Evolutionary conservation across 129 eudicot genomes (phyloP), one percentile per base, ranked within the genome.

Genomic region (Ambrosia artemisiifolia): DNA sequence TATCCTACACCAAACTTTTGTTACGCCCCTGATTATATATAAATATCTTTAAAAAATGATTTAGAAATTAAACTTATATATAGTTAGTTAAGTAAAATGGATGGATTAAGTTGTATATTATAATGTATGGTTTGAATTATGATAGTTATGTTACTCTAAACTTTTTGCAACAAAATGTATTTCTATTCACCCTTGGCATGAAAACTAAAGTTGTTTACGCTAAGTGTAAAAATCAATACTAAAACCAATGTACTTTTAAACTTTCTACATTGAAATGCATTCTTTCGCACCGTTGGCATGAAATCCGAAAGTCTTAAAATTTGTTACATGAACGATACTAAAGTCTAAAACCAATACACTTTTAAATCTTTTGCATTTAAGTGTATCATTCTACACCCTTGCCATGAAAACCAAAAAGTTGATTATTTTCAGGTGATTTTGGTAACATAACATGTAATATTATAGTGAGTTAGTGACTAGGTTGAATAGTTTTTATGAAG

Each of bases 1-100:
- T 56, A 70, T 51, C 64, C 75, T 28, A 53, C 50, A 78, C 77
- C 82, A 70, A 78, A 78, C 72, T 78, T 20, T 10, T 62, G 77
- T 78, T 70, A 53, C 77, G 82, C 50, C 50, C 56, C n/a, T n/a
- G n/a, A 32, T 43, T 55, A 17, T 28, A 13, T 55, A 17, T 40
- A 13, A 56, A 11, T 56, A 24, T n/a, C 24, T 18, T 56, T 47
- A 9, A 44, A 5, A 16, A 72, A 59, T 0, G 5, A 19, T 54
- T 54, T 54, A 3, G 60, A 0, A 54, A 38, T 38, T 38, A 38
- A 17, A 19, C 13, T 24, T 56, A 24, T 56, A 56, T 56, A 7
- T 24, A 20, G 3, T 4, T 56, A 38, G 7, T 38, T 38, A 38
- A 38, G 43, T 38, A 38, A 38, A 38, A 38, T 38, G 43, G 10